Evolutionary conservation across 345 rosid genomes (phyloP).

Genomic region (Syzygium jambos): DNA sequence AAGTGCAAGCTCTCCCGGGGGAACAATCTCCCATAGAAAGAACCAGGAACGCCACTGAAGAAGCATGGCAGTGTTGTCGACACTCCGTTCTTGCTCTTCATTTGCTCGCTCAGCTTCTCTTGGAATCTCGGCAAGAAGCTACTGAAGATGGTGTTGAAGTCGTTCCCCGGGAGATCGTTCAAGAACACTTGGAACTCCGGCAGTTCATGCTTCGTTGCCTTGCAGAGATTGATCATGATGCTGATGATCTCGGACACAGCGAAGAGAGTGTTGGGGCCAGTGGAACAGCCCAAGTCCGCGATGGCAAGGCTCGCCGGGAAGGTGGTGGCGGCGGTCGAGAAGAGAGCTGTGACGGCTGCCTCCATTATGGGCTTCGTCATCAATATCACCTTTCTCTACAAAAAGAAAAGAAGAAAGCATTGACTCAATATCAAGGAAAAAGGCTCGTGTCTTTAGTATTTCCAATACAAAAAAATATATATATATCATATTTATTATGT

Average conservation of each 20-base stretch:
- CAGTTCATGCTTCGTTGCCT: constrained; percentile 1
- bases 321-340: background rate
- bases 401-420: background rate
- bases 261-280: constrained; percentile 30
- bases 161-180: constrained; percentile 53
- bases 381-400: background rate
- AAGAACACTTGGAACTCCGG: constrained; percentile 36
- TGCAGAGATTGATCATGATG: constrained; percentile 1
- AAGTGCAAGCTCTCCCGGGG: constrained; percentile 23
- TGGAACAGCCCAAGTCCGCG: constrained; percentile 17
- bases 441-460: background rate
- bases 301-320: background rate
- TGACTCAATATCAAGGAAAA: background rate
- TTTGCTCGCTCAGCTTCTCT: background rate
- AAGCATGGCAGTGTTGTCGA: background rate
- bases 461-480: background rate
- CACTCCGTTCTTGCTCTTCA: background rate
- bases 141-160: constrained; percentile 37
- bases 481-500: background rate
- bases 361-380: background rate
- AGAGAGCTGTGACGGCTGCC: background rate
- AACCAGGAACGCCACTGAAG: constrained; percentile 36
- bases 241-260: background rate
- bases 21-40: constrained; percentile 46
- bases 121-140: constrained; percentile 4